Conservation (phyloP, 2,329 filamentous ascomycete genomes). For the Bisporella sp. region DNA sequence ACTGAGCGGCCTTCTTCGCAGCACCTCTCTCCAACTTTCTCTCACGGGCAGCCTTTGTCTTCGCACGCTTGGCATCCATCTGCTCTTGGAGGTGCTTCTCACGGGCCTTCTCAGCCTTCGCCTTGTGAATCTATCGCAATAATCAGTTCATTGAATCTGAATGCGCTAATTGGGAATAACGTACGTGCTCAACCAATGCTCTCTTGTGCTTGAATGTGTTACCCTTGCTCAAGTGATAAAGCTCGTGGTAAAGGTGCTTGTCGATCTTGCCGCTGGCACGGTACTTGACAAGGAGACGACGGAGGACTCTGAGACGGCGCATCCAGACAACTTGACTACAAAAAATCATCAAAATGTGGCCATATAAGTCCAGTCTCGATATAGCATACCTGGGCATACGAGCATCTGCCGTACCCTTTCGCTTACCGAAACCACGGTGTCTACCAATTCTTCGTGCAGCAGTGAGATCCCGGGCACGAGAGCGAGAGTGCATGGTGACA, state of each 20-base stretch:
- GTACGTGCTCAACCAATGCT: conserved; percentile 98
- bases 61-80: conserved; percentile 99
- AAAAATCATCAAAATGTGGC: neutral
- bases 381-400: conserved; percentile 89
- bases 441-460: conserved; percentile 90
- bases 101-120: conserved; percentile 98
- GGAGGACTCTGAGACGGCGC: conserved; percentile 98
- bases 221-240: conserved; percentile 99
- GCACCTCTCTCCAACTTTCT: conserved; percentile 87
- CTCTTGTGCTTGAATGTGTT: conserved; percentile 99
- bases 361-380: conserved; percentile 16
- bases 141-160: conserved; percentile 14
- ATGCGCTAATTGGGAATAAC: conserved; percentile 36
- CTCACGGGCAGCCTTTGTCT: conserved; percentile 99
- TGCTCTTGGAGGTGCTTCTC: conserved; percentile 96
- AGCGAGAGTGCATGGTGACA: conserved; percentile 98
- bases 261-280: conserved; percentile 99
- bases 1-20: conserved; percentile 83
- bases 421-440: conserved; percentile 99
- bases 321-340: conserved; percentile 94
- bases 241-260: conserved; percentile 99
- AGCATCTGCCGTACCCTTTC: conserved; percentile 99
- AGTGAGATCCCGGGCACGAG: conserved; percentile 91
- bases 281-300: conserved; percentile 99
- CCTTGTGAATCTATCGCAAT: conserved; percentile 81